Base-by-base conservation (phyloP, 192 early-diverging fungal species). In the Coemansia sp. region DNA sequence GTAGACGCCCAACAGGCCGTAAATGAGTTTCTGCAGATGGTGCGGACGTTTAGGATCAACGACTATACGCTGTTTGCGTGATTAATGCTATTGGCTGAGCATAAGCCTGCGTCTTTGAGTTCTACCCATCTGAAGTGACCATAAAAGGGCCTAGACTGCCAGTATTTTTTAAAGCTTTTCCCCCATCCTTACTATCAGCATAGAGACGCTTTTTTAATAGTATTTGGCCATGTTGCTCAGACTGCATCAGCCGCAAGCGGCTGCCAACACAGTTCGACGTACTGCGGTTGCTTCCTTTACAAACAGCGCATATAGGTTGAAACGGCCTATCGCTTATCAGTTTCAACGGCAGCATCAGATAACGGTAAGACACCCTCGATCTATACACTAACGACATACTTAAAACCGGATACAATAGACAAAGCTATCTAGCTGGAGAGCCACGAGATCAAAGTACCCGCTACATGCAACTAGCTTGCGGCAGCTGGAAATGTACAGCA, bases 21-120 rank as follows among this genome's bases (percentile, higher is more conserved):
- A 1, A 44, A 18, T 3, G 38, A 51, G 37, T 64, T 64, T 38
- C 33, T 49, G 61, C 14, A 35, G 0, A 64, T 57, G 48, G 18
- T 64, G 26, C 23, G 21, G 3, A 44, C 61, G n/a, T 44, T 64
- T 20, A 41, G 13, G 19, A 64, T 64, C 48, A 50, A 64, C 54
- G 55, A 64, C 46, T 64, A 57, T 23, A 26, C 36, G 6, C 40
- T 64, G 16, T 64, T 64, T 21, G 54, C 59, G 3, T 61, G 46
- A 13, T 33, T 8, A 9, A 52, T 16, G n/a, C n/a, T 3, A 43
- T 43, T 43, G 33, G 33, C 33, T 35, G 10, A 35, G 33, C 10
- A 35, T 35, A 35, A 9, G 33, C 33, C 7, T 35, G 23, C 23
- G 6, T 35, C 33, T 35, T 35, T 35, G 33, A 10, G 33, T 10